Conservation (phyloP, 306 rosid genomes). For the peach (Prunus persica) region Prunus_persica_NCBIv2 NC_034014.1:410001-410500, state of each 20-base stretch:
- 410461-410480: slow-evolving; percentile 81
- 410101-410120: too few species aligned
- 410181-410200: not conserved
- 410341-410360: not conserved
- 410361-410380: slow-evolving; percentile 13
- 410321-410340: not conserved
- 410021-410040: too few species aligned
- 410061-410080: too few species aligned
- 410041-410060: too few species aligned
- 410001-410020: too few species aligned
- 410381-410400: slow-evolving; percentile 14
- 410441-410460: slow-evolving; percentile 79
- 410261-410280: not conserved
- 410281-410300: not conserved
- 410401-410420: slow-evolving; percentile 66
- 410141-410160: too few species aligned
- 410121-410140: too few species aligned
- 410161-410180: too few species aligned
- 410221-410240: not conserved
- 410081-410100: too few species aligned
- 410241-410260: not conserved
- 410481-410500: slow-evolving; percentile 79
- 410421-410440: slow-evolving; percentile 74
- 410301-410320: not conserved
- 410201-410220: not conserved